Base-by-base conservation (phyloP, 441 rosid genomes). In the Populus hybrid region DNA sequence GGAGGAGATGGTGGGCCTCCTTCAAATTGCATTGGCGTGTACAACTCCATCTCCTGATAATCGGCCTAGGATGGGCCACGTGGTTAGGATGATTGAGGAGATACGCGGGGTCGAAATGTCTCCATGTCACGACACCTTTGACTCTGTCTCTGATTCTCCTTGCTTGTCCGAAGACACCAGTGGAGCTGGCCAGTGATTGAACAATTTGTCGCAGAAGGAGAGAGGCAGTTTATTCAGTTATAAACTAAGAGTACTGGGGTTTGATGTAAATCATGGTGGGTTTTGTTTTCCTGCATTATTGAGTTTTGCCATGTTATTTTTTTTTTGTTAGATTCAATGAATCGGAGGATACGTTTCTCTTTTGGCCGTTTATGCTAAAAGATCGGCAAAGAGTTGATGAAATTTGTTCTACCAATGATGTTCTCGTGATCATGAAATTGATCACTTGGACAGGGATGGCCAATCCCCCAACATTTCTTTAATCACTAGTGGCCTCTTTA, bases 11-110 rank as follows among this genome's bases (percentile, higher is more conserved):
- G 93, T 86, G 53, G 91, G 84, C 67, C 84, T 95, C 78, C 71
- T 95, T 83, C 98, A 95, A 87, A 86, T 95, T 1, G 99, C 97
- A 0, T 83, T 94, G 79, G 91, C 88, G 26, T 95, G 98, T 75
- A 81, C 92, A 0, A 83, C 92, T 26, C 88, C 89, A 65, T 86
- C 86, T 71, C 97, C 99, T 0, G 98, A 94, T 83, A 89, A 84
- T 34, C 89, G 98, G 21, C 99, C 98, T 7, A 81, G 82, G 32
- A 95, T 95, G 83, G 72, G 83, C 10, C 88, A 88, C 76, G 97
- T 92, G 66, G 90, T 89, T 28, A 86, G 80, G 76, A 85, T 87
- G 75, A 89, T 95, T 23, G 91, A 88, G 75, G 92, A 90, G 72
- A 87, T 94, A 42, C 86, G 85, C 3, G 97, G 94, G 74, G 86